phyloP scores from a whole-genome alignment of 768 basidiomycete genomes.

The Phallus indusiatus region DNA sequence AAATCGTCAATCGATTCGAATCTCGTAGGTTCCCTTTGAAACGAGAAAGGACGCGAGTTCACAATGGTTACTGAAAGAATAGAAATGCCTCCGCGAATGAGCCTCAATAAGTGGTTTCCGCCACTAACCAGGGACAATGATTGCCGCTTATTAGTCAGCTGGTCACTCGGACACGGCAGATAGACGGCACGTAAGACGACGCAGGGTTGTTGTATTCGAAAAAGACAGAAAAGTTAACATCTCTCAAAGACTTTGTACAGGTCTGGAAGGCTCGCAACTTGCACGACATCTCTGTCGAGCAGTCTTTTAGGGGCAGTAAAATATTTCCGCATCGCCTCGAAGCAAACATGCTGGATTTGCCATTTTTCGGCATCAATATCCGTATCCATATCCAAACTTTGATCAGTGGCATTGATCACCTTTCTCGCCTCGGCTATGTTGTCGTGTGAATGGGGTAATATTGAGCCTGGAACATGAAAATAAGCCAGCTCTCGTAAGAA shows the following conservation, averaged over 20 bases:
- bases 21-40: not conserved
- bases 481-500: conserved; percentile 86
- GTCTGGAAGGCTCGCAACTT: conserved; percentile 84
- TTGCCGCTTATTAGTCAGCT: not conserved
- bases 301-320: conserved; percentile 56
- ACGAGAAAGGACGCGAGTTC: not conserved
- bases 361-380: conserved; percentile 40
- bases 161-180: not conserved
- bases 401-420: conserved; percentile 7
- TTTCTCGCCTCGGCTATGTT: conserved; percentile 9
- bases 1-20: not conserved
- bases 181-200: not conserved
- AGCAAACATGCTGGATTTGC: conserved; percentile 87
- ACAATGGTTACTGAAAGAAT: not conserved
- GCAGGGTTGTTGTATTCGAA: not conserved
- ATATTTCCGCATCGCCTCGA: conserved; percentile 77
- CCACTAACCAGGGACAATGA: not conserved
- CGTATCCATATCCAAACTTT: conserved; percentile 22
- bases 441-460: conserved; percentile 16
- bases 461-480: conserved; percentile 73
- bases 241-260: conserved; percentile 93
- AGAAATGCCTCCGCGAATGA: not conserved
- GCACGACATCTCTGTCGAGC: conserved; percentile 66
- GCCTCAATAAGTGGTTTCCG: not conserved
- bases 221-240: conserved; percentile 37